Conservation (phyloP, 2,329 filamentous ascomycete genomes). For the Emmonsiellopsis sp. region DNA sequence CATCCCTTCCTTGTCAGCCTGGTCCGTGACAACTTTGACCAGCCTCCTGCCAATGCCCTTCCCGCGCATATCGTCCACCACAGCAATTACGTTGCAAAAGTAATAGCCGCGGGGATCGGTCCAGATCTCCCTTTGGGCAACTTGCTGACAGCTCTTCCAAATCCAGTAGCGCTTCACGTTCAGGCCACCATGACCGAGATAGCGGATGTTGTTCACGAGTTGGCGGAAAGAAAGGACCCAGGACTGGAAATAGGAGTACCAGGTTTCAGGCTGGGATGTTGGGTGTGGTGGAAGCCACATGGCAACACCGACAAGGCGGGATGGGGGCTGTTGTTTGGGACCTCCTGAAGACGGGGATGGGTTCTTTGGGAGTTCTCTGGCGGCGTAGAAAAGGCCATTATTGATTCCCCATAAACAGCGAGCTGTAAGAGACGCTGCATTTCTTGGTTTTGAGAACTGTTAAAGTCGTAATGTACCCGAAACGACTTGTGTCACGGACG, state of each 20-base stretch:
- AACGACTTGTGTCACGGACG: neutral
- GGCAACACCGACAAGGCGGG: constrained; percentile 56
- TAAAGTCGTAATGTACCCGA: neutral
- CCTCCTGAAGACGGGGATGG: neutral
- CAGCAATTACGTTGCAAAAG: constrained; percentile 68
- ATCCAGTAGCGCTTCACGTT: constrained; percentile 60
- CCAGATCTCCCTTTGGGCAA: constrained; percentile 56
- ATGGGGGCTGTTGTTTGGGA: constrained; percentile 3
- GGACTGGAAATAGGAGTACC: constrained; percentile 53
- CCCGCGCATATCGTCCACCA: constrained; percentile 56
- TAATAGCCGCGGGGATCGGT: constrained; percentile 60
- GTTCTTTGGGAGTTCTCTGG: constrained; percentile 44
- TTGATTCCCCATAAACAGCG: constrained; percentile 63
- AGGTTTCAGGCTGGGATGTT: constrained; percentile 42
- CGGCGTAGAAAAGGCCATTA: constrained; percentile 61
- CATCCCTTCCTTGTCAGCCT: constrained; percentile 55
- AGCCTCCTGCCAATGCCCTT: constrained; percentile 57
- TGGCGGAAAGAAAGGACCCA: constrained; percentile 62
- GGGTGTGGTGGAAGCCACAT: constrained; percentile 60
- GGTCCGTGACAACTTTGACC: constrained; percentile 54
- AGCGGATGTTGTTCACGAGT: constrained; percentile 57
- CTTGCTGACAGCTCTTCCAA: constrained; percentile 59
- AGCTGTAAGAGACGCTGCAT: constrained; percentile 54
- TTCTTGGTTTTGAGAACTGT: constrained; percentile 52
- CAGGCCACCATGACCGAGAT: constrained; percentile 57